phyloP scores from a whole-genome alignment of 1,139 yeast genomes.

The Wickerhamiella infanticola region DNA sequence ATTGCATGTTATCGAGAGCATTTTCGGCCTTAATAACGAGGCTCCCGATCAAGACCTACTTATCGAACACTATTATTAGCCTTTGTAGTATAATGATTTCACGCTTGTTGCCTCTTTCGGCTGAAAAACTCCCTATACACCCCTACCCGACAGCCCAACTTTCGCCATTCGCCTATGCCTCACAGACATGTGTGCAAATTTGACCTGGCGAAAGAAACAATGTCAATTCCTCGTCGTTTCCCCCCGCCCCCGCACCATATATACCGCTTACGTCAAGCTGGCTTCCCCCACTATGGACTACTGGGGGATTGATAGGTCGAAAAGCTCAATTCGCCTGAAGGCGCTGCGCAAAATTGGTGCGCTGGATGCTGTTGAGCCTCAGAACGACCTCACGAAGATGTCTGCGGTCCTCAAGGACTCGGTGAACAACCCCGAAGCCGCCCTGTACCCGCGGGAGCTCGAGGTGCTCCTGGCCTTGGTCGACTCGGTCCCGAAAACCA shows the following conservation, averaged over 20 bases:
- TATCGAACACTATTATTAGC: conserved; percentile 27
- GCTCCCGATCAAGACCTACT: conserved; percentile 28
- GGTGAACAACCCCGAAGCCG: conserved; percentile 1
- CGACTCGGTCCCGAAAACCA: conserved; percentile 35
- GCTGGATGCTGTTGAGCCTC: conserved; percentile 2
- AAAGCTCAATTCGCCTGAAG: conserved; percentile 10
- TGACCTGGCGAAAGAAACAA: no score
- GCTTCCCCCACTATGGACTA: conserved; percentile 11
- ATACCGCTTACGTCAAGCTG: background rate
- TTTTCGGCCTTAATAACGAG: conserved; percentile 39
- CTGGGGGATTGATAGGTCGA: conserved; percentile 13
- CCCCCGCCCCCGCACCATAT: background rate
- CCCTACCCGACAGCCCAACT: no score
- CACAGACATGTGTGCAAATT: no score
- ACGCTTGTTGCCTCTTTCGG: no score
- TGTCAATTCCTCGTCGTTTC: no score
- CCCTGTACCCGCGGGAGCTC: conserved; percentile 35
- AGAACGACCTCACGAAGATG: conserved; percentile 7
- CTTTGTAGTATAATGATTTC: background rate
- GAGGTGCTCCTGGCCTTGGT: conserved; percentile 60
- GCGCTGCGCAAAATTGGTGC: conserved; percentile 11
- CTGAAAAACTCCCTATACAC: no score
- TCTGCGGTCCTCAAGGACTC: conserved; percentile 4
- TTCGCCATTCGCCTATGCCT: no score
- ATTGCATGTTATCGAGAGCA: conserved; percentile 88